phyloP scores from a whole-genome alignment of 345 rosid genomes.

The Populus tremula region DNA sequence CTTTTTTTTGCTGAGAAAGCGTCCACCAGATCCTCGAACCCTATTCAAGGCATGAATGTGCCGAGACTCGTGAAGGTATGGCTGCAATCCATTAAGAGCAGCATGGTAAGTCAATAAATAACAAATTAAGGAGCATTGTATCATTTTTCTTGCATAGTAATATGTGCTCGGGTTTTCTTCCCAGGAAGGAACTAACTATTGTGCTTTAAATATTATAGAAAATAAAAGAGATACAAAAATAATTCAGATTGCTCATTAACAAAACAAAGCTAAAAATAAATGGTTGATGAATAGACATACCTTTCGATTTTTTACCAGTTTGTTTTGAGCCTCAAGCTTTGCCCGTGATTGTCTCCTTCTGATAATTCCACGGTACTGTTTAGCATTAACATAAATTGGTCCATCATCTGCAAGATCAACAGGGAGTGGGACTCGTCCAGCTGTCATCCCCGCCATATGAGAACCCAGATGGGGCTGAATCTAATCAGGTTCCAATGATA shows the following conservation, averaged over 20 bases:
- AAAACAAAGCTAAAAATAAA: not conserved
- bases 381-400: constrained; percentile 49
- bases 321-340: constrained; percentile 49
- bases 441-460: constrained; percentile 30
- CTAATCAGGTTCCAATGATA: constrained; percentile 14
- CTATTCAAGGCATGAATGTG: constrained; percentile 50
- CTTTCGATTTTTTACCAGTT: constrained; percentile 43
- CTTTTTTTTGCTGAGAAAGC: constrained; percentile 44
- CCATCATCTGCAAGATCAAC: constrained; percentile 41
- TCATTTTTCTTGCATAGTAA: not conserved
- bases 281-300: constrained; percentile 14
- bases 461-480: constrained; percentile 38
- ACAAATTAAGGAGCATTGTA: not conserved
- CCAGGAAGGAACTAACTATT: not conserved
- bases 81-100: constrained; percentile 29
- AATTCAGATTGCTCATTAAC: not conserved
- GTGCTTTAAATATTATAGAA: not conserved
- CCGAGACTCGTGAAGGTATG: constrained; percentile 56
- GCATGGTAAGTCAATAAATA: not conserved
- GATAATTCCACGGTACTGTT: constrained; percentile 54
- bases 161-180: not conserved
- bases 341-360: constrained; percentile 53
- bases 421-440: constrained; percentile 44
- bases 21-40: constrained; percentile 53
- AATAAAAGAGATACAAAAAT: not conserved